Evolutionary conservation across 2,329 filamentous ascomycete genomes (phyloP).

Genomic region (Trichoderma atrobrunneum): DNA sequence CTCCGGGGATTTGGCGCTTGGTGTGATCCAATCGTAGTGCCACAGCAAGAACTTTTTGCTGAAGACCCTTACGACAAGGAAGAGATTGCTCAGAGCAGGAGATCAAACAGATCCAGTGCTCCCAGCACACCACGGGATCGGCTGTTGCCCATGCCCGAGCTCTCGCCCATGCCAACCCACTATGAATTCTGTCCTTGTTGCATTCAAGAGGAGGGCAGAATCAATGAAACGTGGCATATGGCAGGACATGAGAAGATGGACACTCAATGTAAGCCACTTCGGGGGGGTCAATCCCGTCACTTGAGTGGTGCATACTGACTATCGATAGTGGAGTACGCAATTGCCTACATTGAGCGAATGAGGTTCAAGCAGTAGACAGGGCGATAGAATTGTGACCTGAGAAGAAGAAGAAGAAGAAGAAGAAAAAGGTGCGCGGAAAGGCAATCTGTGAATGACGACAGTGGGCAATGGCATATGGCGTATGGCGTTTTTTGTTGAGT

Average conservation of each 20-base stretch:
- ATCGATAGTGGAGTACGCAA: constrained; percentile 16
- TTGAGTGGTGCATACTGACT: constrained; percentile 12
- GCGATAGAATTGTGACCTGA: background rate
- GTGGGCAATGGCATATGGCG: constrained; percentile 3
- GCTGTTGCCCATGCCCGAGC: constrained; percentile 13
- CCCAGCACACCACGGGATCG: constrained; percentile 17
- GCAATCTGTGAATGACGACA: background rate
- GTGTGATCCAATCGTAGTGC: constrained; percentile 6
- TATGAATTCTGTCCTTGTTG: constrained; percentile 19
- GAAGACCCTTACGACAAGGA: background rate
- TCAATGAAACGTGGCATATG: constrained; percentile 20
- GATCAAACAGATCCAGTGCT: background rate
- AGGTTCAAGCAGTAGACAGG: background rate
- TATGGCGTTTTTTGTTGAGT: background rate
- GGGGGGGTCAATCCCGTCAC: background rate
- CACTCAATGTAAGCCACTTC: constrained; percentile 14
- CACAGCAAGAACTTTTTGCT: background rate
- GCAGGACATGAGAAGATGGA: constrained; percentile 18
- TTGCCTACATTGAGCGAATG: constrained; percentile 17
- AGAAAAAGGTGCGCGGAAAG: background rate
- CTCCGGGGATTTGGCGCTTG: constrained; percentile 18
- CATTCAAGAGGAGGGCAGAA: constrained; percentile 14
- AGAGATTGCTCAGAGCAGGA: background rate
- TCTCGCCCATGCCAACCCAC: constrained; percentile 17
- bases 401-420: background rate